Conservation (phyloP, 495 filamentous ascomycete species). For the Aspergillus affinis region DNA sequence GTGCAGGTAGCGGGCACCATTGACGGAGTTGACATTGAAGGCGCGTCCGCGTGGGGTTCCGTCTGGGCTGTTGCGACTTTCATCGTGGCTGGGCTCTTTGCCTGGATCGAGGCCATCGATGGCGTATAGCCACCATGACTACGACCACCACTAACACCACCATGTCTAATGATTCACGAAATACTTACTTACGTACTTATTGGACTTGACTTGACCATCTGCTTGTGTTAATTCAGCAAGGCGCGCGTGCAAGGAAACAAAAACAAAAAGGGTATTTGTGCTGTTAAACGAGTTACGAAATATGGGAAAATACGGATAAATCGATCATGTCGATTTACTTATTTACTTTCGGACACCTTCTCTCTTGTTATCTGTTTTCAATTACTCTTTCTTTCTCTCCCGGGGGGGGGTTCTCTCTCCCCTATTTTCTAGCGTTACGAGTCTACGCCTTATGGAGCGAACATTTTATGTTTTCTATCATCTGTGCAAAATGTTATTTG, state of each 20-base stretch:
- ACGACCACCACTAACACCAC: not conserved
- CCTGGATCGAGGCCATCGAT: constrained; percentile 58
- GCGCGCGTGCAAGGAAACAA: not conserved
- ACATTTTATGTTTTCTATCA: no score
- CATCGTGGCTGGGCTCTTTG: constrained; percentile 57
- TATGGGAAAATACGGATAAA: not conserved
- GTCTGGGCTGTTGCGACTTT: constrained; percentile 66
- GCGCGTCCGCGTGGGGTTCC: constrained; percentile 66
- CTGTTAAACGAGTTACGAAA: not conserved
- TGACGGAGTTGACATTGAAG: constrained; percentile 62
- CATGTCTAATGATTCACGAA: not conserved
- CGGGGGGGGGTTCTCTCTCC: no score
- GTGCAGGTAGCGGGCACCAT: constrained; percentile 62
- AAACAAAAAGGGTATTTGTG: not conserved
- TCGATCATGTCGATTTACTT: not conserved
- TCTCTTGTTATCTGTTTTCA: not conserved
- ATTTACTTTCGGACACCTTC: not conserved
- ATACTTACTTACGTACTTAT: not conserved
- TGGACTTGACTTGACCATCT: not conserved
- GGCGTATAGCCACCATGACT: constrained; percentile 28
- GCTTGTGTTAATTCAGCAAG: not conserved
- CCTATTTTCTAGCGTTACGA: constrained; percentile 4
- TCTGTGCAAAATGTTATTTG: not conserved
- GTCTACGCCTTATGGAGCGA: not conserved
- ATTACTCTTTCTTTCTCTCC: no score